Base-by-base conservation (phyloP, 306 rosid genomes). In the Castanea mollissima region DNA sequence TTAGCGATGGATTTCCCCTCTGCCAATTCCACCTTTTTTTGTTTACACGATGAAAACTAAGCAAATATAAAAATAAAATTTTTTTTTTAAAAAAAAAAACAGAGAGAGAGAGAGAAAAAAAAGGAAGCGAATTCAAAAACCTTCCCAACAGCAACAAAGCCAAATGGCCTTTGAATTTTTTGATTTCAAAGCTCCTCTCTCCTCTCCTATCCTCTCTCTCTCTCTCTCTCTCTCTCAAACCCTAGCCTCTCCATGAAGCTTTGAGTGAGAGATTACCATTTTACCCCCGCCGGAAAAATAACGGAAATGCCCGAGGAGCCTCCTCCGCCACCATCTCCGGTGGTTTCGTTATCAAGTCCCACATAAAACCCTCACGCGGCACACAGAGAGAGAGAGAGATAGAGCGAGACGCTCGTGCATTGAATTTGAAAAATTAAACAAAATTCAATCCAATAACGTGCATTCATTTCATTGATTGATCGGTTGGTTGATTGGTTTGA, bases 271-370 rank as follows among this genome's bases (percentile, higher is more conserved):
- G 54, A 77, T 69, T 74, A 75, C 20, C 54, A 3, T 44, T 81
- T 74, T 62, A 64, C 20, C 23, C 71, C 7, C 3, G 7, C 84
- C 87, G 87, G 85, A 21, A 35, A 35, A 0, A 19, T n/a, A 5
- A 19, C 29, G 12, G 54, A 74, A 79, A 92, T 92, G 97, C 82
- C 83, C 35, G 76, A 71, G 8, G 74, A 20, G 49, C 82, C 78
- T n/a, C 83, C 83, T 63, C 73, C 83, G 83, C 83, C 71, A 38
- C 82, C 78, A n/a, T 81, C 83, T 63, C 73, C 83, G 83, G 84
- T 73, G 78, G 89, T 88, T 85, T 86, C 87, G 19, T 86, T 86
- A 31, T 77, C 84, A 69, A 41, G 0, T 41, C 46, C 46, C 12
- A 41, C 46, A 41, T 41, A 41, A 41, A 41, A 41, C 46, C 12